Evolutionary conservation across 2,329 filamentous ascomycete species (phyloP), one percentile per base, ranked within the genome.

Genomic region (Beauveria asiatica): DNA sequence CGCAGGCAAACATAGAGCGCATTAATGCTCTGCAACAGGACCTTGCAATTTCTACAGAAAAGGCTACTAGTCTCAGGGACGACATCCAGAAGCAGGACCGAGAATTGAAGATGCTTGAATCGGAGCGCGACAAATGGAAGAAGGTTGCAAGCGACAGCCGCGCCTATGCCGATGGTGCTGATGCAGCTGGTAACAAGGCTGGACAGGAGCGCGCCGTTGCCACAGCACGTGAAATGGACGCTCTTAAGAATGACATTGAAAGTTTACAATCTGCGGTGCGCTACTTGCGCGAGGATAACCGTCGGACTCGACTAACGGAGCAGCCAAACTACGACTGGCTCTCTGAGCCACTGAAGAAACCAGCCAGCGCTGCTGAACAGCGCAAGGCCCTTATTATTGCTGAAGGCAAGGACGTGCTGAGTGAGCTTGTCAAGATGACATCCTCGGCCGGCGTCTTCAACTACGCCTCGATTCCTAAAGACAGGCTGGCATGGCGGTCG

Each of bases 161-260:
- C 25, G 78, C 79, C 10, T 82, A 80, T 62, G 80, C 77, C n/a
- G 80, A 81, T 58, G 77, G 74, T 5, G 77, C 76, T n/a, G 78
- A 77, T 41, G 76, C 78, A 48, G 78, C 76, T 17, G 78, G 76
- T 16, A 75, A 78, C 62, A 83, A 82, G 72, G 80, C 82, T 11
- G 82, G 83, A 23, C 81, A 86, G 67, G 84, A 89, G 68, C 82
- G 83, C 27, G 85, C 87, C 30, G 86, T 88, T 51, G 84, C 86
- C 5, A 88, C 85, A 1, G 85, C 85, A 30, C 82, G 85, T 57
- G 88, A 93, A 71, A 86, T 92, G 74, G 87, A 92, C 65, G 77
- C 78, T 10, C 82, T 92, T 65, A 85, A 86, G 71, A 80, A 80
- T 65, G 86, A 93, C 62, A 85, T 92, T 66, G 79, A 78, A 59